Evolutionary conservation across 257 asterid genomes (phyloP), one percentile per base, ranked within the genome.

Genomic region (Penstemon davidsonii): DNA sequence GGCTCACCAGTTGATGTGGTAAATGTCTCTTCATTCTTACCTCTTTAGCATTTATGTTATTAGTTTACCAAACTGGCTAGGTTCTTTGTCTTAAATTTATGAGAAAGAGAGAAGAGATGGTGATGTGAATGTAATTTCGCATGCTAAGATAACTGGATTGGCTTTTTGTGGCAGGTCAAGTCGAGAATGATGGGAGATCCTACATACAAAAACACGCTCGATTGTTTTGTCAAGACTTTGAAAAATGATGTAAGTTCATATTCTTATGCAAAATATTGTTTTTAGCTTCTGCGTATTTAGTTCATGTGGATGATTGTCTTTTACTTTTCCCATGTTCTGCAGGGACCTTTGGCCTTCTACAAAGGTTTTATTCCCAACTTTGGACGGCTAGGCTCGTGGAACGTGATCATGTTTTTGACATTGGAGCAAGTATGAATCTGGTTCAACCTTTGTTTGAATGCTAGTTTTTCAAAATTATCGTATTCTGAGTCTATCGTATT

Each of bases 1-100:
- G 97, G 99, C 67, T 94, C 99, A 47, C 99, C 99, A 7, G 99
- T 94, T 59, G 99, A 94, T 55, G 99, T 94, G 92, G 99, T 94
- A 87, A 62, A 40, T 46, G 11, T 45, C 44, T 4, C 18, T 10
- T 3, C n/a, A 1, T 49, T 9, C 11, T 43, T 8, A 37, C 19
- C 12, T 37, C 44, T 62, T n/a, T 8, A 59, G 47, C 15, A 18
- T 36, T 5, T 45, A 46, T 58, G 53, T 55, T 33, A 5, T 3
- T 13, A 12, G 10, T 61, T 50, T 49, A 19, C 7, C 46, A 10
- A 4, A 44, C 56, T 6, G 15, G 60, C 12, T 18, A 60, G 50
- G 41, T 42, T 42, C 50, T n/a, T 55, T 60, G 60, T 43, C 44
- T 7, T 52, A 2, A 4, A 6, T 9, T 59, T 25, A 6, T 7